Conservation (phyloP, 345 rosid species). For the Citrus sinensis region DVS_A1.0 CM039163.1:8768001-8768500, state of each 20-base stretch:
- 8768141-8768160: constrained; percentile 73
- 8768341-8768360: background rate
- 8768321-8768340: background rate
- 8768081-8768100: constrained; percentile 34
- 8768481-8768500: constrained; percentile 86
- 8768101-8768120: constrained; percentile 61
- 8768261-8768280: constrained; percentile 54
- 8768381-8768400: constrained; percentile 15
- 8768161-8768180: constrained; percentile 57
- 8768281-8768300: background rate
- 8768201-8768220: constrained; percentile 63
- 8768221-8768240: constrained; percentile 83
- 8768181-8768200: constrained; percentile 82
- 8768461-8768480: constrained; percentile 68
- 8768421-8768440: constrained; percentile 62
- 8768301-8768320: constrained; percentile 7
- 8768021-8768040: constrained; percentile 46
- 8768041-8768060: constrained; percentile 54
- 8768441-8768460: constrained; percentile 85
- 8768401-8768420: constrained; percentile 56
- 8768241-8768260: constrained; percentile 85
- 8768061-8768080: constrained; percentile 31
- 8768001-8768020: background rate
- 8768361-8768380: background rate
- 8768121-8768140: constrained; percentile 96